A percentile compares a stretch with the other conserved stretches of the same genome.
These are phyloP conservation scores for Penicillium crystallinum DNA, from an alignment of 495 filamentous ascomycete species.

Conservation along the genomic window DNA sequence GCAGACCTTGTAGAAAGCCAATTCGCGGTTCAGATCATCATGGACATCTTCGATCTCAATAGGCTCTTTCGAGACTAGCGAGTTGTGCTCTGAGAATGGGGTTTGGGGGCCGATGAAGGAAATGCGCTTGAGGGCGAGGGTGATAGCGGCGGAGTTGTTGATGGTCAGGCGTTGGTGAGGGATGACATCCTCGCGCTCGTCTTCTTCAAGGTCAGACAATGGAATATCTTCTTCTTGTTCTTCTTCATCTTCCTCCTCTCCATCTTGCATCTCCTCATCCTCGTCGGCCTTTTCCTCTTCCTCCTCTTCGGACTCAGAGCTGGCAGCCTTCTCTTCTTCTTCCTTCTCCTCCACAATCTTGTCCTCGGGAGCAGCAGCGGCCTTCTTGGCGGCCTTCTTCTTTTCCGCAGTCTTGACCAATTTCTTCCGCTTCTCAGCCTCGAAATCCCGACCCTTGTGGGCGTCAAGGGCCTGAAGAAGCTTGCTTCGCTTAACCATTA, in stretches of 20 bases:
- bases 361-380: constrained; percentile 30
- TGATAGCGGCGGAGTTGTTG: constrained; percentile 89
- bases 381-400: constrained; percentile 45
- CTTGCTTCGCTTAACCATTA: constrained; percentile 62
- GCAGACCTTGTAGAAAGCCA: constrained; percentile 90
- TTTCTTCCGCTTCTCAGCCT: constrained; percentile 62
- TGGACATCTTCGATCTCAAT: constrained; percentile 63
- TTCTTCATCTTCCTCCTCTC: constrained; percentile 42
- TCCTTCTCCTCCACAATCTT: constrained; percentile 23
- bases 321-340: constrained; percentile 19
- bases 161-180: constrained; percentile 92
- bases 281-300: constrained; percentile 32
- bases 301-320: constrained; percentile 16
- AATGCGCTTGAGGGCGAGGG: constrained; percentile 71
- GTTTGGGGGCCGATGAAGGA: constrained; percentile 53
- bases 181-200: constrained; percentile 78
- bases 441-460: constrained; percentile 63
- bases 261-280: constrained; percentile 33
- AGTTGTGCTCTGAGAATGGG: constrained; percentile 62
- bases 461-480: constrained; percentile 60
- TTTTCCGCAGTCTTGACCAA: constrained; percentile 49
- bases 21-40: constrained; percentile 84
- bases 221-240: constrained; percentile 63
- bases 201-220: constrained; percentile 75
- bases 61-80: constrained; percentile 48